Percentiles rank a stretch among this genome's conserved stretches.
phyloP scores from a whole-genome alignment of 2,329 filamentous ascomycete genomes.

The Beauveria rudraprayagi region DNA sequence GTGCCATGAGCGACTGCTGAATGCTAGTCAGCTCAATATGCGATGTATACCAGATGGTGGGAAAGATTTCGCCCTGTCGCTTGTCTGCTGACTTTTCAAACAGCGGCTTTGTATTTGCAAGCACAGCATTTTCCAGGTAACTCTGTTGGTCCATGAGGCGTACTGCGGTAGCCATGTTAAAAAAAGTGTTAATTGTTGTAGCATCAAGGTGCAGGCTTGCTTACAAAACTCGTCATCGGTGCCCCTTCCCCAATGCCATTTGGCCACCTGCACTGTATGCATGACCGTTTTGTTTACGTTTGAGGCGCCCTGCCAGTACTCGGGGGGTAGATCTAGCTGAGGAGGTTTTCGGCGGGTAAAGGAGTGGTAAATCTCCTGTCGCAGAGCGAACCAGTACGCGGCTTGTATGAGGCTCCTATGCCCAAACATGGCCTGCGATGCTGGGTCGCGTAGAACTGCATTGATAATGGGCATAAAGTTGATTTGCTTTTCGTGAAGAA shows the following conservation, averaged over 20 bases:
- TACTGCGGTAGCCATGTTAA: slow-evolving; percentile 15
- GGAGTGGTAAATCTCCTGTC: slow-evolving; percentile 34
- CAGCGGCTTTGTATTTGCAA: slow-evolving; percentile 26
- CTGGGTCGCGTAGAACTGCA: slow-evolving; percentile 29
- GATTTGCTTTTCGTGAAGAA: slow-evolving; percentile 19
- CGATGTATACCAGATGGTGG: slow-evolving; percentile 31
- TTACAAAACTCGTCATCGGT: slow-evolving; percentile 30
- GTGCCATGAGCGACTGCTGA: slow-evolving; percentile 32
- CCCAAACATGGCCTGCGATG: slow-evolving; percentile 28
- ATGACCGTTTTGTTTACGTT: slow-evolving; percentile 32
- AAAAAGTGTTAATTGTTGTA: background rate
- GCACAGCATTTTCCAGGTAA: slow-evolving; percentile 25
- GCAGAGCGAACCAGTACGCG: slow-evolving; percentile 33
- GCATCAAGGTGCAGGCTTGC: slow-evolving; percentile 11
- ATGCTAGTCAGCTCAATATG: slow-evolving; percentile 32
- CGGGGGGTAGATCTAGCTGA: slow-evolving; percentile 27
- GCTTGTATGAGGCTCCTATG: slow-evolving; percentile 30
- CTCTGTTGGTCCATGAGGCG: slow-evolving; percentile 29
- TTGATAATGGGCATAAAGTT: slow-evolving; percentile 35
- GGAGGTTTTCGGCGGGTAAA: slow-evolving; percentile 31
- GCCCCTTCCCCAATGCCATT: slow-evolving; percentile 32
- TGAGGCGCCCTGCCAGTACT: slow-evolving; percentile 27
- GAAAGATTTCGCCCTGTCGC: slow-evolving; percentile 31
- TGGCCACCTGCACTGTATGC: slow-evolving; percentile 33
- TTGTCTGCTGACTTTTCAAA: slow-evolving; percentile 27